Evolutionary conservation across 2,329 filamentous ascomycete species (phyloP), one percentile per base, ranked within the genome.

Genomic region (Penicillium sp.): DNA sequence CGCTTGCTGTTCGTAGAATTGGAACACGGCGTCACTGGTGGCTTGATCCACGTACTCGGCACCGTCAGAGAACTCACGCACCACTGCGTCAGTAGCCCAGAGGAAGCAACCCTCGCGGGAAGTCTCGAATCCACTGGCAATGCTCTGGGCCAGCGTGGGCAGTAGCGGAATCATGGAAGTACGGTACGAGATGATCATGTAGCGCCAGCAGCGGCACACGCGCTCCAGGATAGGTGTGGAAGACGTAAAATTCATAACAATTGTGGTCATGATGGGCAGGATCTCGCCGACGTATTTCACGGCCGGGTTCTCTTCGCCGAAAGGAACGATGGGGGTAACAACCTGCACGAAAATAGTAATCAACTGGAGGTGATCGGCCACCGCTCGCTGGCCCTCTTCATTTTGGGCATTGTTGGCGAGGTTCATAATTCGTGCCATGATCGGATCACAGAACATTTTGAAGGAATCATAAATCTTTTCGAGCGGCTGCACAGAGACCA

Each of bases 241-340:
- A 60, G 81, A 77, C 54, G 91, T 81, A 67, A 97, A 98, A 66
- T 86, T 92, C 63, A 95, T 87, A 47, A 95, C 80, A 52, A 98
- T 88, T 6, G 87, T 89, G 7, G 88, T 84, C 51, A 97, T 78
- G 33, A 96, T 83, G 0, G 89, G 88, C 68, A 97, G 89, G 18
- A 96, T 87, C 67, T 97, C 91, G 62, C 92, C 83, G 80, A 93
- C 97, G 74, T 98, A 98, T 70, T 90, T 91, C 50, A 98, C 91
- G 0, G 89, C 90, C 4, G 92, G 92, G 65, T 97, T 91, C 52
- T 89, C 84, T 56, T 89, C 78, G 44, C 80, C 80, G 7, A 81
- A 80, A 23, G 82, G 81, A 37, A 92, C 81, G 46, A 87, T 86
- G 0, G 93, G 93, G 47, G 86, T 83, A 9, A 87, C 82, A 56